Conservation (phyloP, 345 rosid genomes). For the Odontarrhena argentea region DNA sequence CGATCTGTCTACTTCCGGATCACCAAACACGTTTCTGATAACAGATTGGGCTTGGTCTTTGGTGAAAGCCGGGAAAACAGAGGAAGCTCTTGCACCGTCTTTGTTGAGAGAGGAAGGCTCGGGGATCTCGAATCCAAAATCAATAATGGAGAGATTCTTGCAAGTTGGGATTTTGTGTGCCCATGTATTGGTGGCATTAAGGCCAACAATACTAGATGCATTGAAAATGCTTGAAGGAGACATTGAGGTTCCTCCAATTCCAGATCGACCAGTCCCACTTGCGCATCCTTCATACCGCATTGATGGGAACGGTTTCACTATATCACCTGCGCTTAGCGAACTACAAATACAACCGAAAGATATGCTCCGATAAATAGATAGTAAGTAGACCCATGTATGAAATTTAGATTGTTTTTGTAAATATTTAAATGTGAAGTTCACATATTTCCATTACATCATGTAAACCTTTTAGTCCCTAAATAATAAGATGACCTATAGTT, state of each 20-base stretch:
- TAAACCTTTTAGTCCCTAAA: not conserved
- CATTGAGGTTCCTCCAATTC: constrained; percentile 73
- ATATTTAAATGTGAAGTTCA: constrained; percentile 13
- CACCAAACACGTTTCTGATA: constrained; percentile 64
- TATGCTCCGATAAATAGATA: constrained; percentile 27
- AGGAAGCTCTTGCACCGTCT: constrained; percentile 58
- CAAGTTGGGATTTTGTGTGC: constrained; percentile 84
- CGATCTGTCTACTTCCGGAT: constrained; percentile 62
- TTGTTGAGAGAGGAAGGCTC: constrained; percentile 47
- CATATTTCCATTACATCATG: not conserved
- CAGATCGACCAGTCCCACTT: constrained; percentile 68
- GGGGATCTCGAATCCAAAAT: constrained; percentile 59
- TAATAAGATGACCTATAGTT: not conserved
- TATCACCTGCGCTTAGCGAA: constrained; percentile 38
- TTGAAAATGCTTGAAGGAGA: constrained; percentile 93
- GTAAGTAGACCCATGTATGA: constrained; percentile 1
- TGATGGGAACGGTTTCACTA: constrained; percentile 38
- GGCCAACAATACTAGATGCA: constrained; percentile 83
- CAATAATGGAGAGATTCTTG: constrained; percentile 81
- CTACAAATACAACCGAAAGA: constrained; percentile 38
- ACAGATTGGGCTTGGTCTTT: constrained; percentile 96
- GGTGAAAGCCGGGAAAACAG: constrained; percentile 68
- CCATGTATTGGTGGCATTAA: constrained; percentile 90
- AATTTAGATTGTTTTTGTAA: constrained; percentile 16
- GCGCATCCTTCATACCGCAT: constrained; percentile 39